Evolutionary conservation across 495 filamentous ascomycete genomes (phyloP).

Genomic region (Xanthoparmelia taractica): DNA sequence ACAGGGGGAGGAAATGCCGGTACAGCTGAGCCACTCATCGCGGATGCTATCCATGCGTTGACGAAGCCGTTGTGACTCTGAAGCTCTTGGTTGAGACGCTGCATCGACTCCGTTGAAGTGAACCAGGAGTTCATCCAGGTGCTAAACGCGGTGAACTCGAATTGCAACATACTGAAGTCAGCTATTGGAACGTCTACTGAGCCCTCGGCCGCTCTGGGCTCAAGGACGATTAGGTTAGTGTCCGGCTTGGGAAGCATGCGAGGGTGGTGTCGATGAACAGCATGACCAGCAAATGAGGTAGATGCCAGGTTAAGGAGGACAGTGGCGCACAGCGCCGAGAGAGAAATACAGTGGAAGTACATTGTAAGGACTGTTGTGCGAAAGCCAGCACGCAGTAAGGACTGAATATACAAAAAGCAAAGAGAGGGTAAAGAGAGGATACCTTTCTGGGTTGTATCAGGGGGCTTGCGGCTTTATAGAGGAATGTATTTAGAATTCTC

Average conservation of each 20-base stretch:
- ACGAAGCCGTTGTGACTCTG: conserved; percentile 21
- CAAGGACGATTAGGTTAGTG: conserved; percentile 3
- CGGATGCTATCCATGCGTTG: conserved; percentile 14
- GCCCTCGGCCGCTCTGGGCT: conserved; percentile 8
- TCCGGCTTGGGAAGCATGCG: conserved; percentile 7
- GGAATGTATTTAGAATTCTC: background rate
- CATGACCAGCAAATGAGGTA: conserved; percentile 17
- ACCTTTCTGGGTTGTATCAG: background rate
- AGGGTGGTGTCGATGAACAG: conserved; percentile 11
- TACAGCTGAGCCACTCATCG: conserved; percentile 3
- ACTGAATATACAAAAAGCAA: conserved; percentile 8
- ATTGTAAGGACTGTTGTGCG: conserved; percentile 19
- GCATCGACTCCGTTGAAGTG: conserved; percentile 10
- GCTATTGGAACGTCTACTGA: conserved; percentile 10
- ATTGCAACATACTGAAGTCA: conserved; percentile 17
- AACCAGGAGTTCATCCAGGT: conserved; percentile 22
- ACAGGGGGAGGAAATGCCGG: background rate
- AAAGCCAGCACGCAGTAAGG: conserved; percentile 21
- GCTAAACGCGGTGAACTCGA: conserved; percentile 21
- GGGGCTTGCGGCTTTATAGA: conserved; percentile 17
- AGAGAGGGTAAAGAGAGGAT: background rate
- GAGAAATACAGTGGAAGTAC: conserved; percentile 13
- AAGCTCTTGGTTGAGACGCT: conserved; percentile 21
- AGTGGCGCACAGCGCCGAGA: conserved; percentile 17
- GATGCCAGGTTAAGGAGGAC: conserved; percentile 14